phyloP scores from a whole-genome alignment of 2,329 filamentous ascomycete genomes.

The Apiospora saccharicola region DNA sequence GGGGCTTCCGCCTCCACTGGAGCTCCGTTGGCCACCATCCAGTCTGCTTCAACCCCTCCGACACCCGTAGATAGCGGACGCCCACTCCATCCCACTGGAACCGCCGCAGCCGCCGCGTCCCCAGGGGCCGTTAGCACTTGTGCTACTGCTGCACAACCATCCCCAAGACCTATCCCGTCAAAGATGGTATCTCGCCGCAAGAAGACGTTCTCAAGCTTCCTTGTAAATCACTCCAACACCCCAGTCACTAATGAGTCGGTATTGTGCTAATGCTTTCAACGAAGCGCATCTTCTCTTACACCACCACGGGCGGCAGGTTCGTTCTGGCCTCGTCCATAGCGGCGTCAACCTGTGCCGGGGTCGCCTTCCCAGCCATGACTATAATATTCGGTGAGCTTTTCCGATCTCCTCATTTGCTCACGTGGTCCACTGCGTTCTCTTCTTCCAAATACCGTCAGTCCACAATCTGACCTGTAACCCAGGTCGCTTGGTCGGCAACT shows the following conservation, averaged over 20 bases:
- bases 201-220: background rate
- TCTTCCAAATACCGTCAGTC: too few species aligned
- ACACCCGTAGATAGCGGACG: background rate
- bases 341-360: conserved; percentile 39
- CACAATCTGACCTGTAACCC: too few species aligned
- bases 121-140: too few species aligned
- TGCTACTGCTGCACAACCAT: background rate
- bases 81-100: background rate
- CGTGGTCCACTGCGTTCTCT: too few species aligned
- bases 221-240: background rate
- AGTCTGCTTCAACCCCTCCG: background rate
- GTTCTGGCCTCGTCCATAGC: conserved; percentile 35
- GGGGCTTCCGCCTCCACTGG: background rate
- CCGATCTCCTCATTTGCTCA: background rate
- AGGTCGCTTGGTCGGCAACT: conserved; percentile 56
- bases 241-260: rapidly evolving
- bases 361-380: conserved; percentile 56
- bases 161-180: background rate
- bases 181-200: background rate
- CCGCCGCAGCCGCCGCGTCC: background rate
- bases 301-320: conserved; percentile 38
- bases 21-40: background rate
- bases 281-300: conserved; percentile 41
- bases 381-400: conserved; percentile 59
- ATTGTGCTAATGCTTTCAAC: conserved; percentile 28